Percentiles rank a stretch among this genome's conserved stretches.
Evolutionary conservation across 2,329 filamentous ascomycete genomes (phyloP).

Genomic region (Apiospora arundinis): DNA sequence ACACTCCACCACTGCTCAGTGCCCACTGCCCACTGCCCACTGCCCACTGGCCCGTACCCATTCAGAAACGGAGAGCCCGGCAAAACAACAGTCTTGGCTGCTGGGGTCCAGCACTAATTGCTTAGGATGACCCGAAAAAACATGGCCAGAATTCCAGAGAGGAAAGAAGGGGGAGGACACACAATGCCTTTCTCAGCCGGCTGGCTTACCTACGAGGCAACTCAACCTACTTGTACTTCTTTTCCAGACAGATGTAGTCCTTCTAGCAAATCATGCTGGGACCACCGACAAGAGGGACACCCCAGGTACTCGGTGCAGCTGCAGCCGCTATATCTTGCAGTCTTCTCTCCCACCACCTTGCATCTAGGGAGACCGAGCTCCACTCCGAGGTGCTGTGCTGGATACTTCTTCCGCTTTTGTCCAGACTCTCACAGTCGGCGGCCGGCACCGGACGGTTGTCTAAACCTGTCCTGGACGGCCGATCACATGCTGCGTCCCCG

Average conservation of each 20-base stretch:
- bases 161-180: neutral
- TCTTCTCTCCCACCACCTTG: slow-evolving; percentile 4
- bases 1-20: neutral
- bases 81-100: neutral
- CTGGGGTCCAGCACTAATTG: slow-evolving; percentile 3
- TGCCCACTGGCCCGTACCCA: too few species aligned
- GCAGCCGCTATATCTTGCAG: neutral
- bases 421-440: neutral
- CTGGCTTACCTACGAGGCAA: neutral
- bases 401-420: slow-evolving; percentile 6
- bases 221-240: neutral
- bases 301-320: neutral
- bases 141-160: neutral
- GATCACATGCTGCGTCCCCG: neutral
- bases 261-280: neutral
- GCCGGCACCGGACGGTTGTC: neutral
- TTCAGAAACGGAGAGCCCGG: neutral
- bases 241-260: slow-evolving; percentile 3
- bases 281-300: neutral
- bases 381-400: slow-evolving; percentile 18
- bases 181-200: neutral
- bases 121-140: neutral
- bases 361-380: slow-evolving; percentile 5
- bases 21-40: neutral
- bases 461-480: neutral